These are phyloP conservation scores for Chaetomium strumarium DNA, from an alignment of 2,329 filamentous ascomycete species.

Conservation along the genomic window DNA sequence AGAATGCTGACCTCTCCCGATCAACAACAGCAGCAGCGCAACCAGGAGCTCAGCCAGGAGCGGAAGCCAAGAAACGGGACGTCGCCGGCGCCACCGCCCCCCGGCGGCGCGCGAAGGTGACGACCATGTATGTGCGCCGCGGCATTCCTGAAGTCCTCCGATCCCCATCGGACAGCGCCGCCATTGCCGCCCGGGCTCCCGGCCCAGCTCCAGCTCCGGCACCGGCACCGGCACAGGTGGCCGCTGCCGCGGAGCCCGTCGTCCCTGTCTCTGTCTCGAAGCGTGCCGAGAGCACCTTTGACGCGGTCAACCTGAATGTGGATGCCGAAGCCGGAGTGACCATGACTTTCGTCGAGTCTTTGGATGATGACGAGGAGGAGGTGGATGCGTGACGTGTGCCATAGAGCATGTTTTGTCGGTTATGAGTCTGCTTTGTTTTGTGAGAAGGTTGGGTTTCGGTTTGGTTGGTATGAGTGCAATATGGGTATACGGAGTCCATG, in stretches of 20 bases:
- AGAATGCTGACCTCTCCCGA: not conserved
- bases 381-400: slow-evolving; percentile 10
- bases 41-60: too few relatives aligned
- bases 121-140: slow-evolving; percentile 42
- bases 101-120: slow-evolving; percentile 38
- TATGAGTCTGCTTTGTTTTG: not conserved
- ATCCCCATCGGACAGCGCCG: slow-evolving; percentile 19
- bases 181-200: not conserved
- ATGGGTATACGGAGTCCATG: not conserved
- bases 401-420: not conserved
- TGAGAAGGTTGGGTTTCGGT: not conserved
- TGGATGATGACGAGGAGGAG: slow-evolving; percentile 30
- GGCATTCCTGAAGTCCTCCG: slow-evolving; percentile 36
- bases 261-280: slow-evolving; percentile 4
- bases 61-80: slow-evolving; percentile 20
- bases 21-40: not conserved
- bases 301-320: slow-evolving; percentile 41
- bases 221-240: not conserved
- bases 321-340: slow-evolving; percentile 39
- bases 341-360: slow-evolving; percentile 42
- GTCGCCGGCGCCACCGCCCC: slow-evolving; percentile 21
- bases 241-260: too few relatives aligned
- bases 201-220: not conserved
- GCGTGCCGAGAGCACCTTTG: slow-evolving; percentile 30
- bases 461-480: not conserved